Conservation (phyloP, 1,139 yeast genomes). For the Nakaseomyces glabratus region DNA sequence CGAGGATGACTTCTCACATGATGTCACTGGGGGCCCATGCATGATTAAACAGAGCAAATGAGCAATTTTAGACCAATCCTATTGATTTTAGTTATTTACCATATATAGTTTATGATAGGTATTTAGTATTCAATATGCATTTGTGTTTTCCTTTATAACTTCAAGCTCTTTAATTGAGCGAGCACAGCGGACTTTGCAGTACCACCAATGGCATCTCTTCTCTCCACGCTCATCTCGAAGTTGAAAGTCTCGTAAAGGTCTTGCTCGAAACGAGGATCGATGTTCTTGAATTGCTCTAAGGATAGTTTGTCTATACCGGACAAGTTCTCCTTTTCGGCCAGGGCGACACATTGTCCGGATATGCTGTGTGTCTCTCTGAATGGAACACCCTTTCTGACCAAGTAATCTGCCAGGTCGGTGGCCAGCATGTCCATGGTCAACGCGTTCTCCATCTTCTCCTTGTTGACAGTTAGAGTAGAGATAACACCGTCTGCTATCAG, state of each 20-base stretch:
- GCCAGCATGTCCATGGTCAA: slow-evolving; percentile 99
- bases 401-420: slow-evolving; percentile 93
- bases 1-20: too few species aligned
- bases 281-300: slow-evolving; percentile 64
- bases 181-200: slow-evolving; percentile 87
- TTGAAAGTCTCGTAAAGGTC: slow-evolving; percentile 81
- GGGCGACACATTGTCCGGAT: slow-evolving; percentile 92
- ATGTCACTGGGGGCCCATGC: too few species aligned
- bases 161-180: slow-evolving; percentile 51
- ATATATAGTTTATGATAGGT: too few species aligned
- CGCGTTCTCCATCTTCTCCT: slow-evolving; percentile 72
- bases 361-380: slow-evolving; percentile 98
- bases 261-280: slow-evolving; percentile 68
- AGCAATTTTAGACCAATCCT: too few species aligned
- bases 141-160: slow-evolving; percentile 33
- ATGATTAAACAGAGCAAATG: too few species aligned
- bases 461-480: slow-evolving; percentile 68
- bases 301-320: slow-evolving; percentile 76
- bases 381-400: slow-evolving; percentile 96
- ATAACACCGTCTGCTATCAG: slow-evolving; percentile 93
- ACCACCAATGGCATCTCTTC: slow-evolving; percentile 95
- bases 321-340: slow-evolving; percentile 68
- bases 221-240: slow-evolving; percentile 90
- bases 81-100: too few species aligned
- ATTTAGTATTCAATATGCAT: too few species aligned